Evolutionary conservation across 2,329 filamentous ascomycete genomes (phyloP), one percentile per base, ranked within the genome.

Genomic region (Alternaria ventricosa): DNA sequence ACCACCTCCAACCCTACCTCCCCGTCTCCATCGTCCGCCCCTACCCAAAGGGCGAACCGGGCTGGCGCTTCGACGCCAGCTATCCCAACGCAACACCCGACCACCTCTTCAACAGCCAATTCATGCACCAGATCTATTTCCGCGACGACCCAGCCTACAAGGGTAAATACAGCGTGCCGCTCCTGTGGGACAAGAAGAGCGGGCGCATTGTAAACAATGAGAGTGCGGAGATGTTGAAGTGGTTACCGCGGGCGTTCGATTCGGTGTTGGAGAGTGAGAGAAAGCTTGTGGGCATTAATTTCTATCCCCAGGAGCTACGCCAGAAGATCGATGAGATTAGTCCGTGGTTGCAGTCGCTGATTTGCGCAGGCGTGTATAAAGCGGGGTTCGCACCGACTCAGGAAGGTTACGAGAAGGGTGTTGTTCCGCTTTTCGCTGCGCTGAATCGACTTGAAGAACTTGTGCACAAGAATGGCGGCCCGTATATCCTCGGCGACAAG

Each of bases 41-140:
- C 0, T 91, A 91, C 65, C 89, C 89, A 0, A 92, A 91, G 73
- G 88, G 88, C 55, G 84, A 85, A 18, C 84, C 85, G 8, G 88
- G 89, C 33, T 90, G 87, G 86, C 81, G 83, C 28, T 91, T 91
- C 68, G 85, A 87, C 0, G 77, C 78, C 3, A 80, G 81, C 0
- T 90, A 90, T 70, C 85, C 84, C 18, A 85, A 83, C 15, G 85
- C 89, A 6, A 90, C 88, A 0, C 82, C 85, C 4, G 89, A 91
- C 71, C 83, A 85, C 28, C 80, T 90, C 5, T 90, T 87, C 66
- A 81, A 83, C 27, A 87, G 85, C 63, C 82, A 83, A 44, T 90
- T 87, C 74, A 74, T 91, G 67, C 86, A 89, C 69, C 85, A 90
- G 67, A 68, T 90, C 3, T 90, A 90, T 76, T 89, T 90, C 78